These are phyloP conservation scores for Porphyridium purpureum DNA, from an alignment of 23 red algal species.

Conservation along the genomic window DNA sequence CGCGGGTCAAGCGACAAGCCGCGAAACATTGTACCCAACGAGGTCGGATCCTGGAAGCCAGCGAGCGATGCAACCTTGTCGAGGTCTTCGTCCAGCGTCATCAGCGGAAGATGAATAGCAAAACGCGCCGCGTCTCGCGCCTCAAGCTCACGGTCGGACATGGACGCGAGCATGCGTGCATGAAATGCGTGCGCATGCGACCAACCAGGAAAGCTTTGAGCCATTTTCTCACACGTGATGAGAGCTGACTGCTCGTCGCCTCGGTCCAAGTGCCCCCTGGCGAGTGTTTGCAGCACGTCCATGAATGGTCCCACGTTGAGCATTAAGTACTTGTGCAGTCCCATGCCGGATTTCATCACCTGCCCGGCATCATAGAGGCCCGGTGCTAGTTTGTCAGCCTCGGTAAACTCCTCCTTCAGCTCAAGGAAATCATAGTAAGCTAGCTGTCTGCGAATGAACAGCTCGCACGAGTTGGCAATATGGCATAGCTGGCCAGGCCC, in stretches of 20 bases:
- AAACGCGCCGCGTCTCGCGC: constrained; percentile 66
- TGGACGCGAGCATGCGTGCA: constrained; percentile 25
- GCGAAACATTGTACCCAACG: constrained; percentile 47
- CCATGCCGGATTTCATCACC: constrained; percentile 33
- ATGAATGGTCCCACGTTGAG: constrained; percentile 63
- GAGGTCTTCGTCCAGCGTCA: constrained; percentile 32
- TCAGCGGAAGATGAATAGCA: constrained; percentile 61
- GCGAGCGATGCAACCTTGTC: constrained; percentile 30
- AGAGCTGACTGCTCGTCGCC: constrained; percentile 32
- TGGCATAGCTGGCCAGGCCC: constrained; percentile 17
- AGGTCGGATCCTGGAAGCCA: constrained; percentile 34
- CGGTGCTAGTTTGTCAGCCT: not conserved
- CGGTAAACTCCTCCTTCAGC: not conserved
- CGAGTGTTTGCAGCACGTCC: constrained; percentile 57
- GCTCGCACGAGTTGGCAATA: constrained; percentile 8
- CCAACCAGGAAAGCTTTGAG: constrained; percentile 57
- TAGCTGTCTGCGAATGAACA: constrained; percentile 12
- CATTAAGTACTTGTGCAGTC: constrained; percentile 54
- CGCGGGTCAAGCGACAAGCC: constrained; percentile 61
- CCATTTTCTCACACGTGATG: constrained; percentile 54
- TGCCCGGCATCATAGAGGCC: constrained; percentile 43
- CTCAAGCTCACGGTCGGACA: constrained; percentile 44
- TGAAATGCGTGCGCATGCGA: constrained; percentile 41
- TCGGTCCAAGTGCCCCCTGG: constrained; percentile 28
- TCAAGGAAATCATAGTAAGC: constrained; percentile 10